Evolutionary conservation across 768 basidiomycete species (phyloP).

Genomic region (Tubosaeta sp.): DNA sequence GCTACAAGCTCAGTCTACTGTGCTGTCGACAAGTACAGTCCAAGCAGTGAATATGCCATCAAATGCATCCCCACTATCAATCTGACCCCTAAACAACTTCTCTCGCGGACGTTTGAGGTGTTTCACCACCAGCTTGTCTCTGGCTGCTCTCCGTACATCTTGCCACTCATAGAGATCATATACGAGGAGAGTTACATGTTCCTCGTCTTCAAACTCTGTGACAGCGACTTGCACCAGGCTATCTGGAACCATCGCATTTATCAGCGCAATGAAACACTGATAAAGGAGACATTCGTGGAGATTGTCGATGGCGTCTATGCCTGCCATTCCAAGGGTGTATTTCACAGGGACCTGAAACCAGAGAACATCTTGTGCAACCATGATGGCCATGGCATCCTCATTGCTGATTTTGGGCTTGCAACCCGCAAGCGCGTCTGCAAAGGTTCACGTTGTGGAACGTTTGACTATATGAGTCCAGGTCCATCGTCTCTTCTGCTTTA

Average conservation of each 20-base stretch:
- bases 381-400: slow-evolving; percentile 48
- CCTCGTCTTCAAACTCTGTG: slow-evolving; percentile 57
- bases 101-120: slow-evolving; percentile 69
- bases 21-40: slow-evolving; percentile 48
- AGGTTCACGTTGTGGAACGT: slow-evolving; percentile 57
- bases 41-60: slow-evolving; percentile 53
- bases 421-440: slow-evolving; percentile 42
- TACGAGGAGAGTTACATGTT: slow-evolving; percentile 60
- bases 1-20: slow-evolving; percentile 77
- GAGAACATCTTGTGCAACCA: slow-evolving; percentile 68
- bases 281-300: slow-evolving; percentile 70
- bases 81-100: slow-evolving; percentile 49
- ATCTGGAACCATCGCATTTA: slow-evolving; percentile 58
- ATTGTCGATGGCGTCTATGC: slow-evolving; percentile 75
- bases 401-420: slow-evolving; percentile 79
- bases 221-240: slow-evolving; percentile 68
- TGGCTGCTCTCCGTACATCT: slow-evolving; percentile 53
- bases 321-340: slow-evolving; percentile 68
- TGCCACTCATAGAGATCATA: slow-evolving; percentile 63
- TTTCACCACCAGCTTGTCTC: slow-evolving; percentile 49
- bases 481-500: slow-evolving; percentile 10
- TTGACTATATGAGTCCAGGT: slow-evolving; percentile 73
- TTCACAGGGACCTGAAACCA: slow-evolving; percentile 85
- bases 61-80: slow-evolving; percentile 68
- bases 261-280: slow-evolving; percentile 53